These are phyloP conservation scores for Paratinospora sagittata DNA, from an alignment of 164 flowering plant genomes.

Conservation along the genomic window DNA sequence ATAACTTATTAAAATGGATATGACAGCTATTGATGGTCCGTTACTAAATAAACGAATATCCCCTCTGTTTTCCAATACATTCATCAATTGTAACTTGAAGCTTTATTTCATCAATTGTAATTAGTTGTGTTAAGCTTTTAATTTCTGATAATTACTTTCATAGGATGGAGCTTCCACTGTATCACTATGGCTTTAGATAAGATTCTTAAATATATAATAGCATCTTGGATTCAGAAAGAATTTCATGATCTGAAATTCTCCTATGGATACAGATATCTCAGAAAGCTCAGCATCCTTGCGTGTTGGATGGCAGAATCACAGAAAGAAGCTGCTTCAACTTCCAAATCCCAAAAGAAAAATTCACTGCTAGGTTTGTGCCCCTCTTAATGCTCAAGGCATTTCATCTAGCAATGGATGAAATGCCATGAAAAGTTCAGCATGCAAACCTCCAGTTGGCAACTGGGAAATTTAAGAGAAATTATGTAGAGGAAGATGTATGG, in stretches of 20 bases:
- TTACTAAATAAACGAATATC: no score
- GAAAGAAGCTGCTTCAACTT: constrained; percentile 34
- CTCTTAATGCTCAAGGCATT: background rate
- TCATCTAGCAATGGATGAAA: background rate
- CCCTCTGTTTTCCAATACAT: background rate
- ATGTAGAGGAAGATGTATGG: background rate
- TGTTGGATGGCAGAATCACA: constrained; percentile 39
- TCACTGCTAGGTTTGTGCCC: constrained; percentile 41
- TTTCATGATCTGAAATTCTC: constrained; percentile 1
- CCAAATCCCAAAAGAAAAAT: constrained; percentile 30
- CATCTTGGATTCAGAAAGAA: background rate
- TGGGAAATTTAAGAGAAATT: background rate
- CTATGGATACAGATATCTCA: constrained; percentile 8
- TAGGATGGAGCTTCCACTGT: background rate
- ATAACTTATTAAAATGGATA: no score
- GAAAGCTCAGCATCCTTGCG: constrained; percentile 1
- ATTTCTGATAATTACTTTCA: background rate
- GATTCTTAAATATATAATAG: background rate
- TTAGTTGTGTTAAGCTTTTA: background rate
- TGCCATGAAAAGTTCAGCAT: background rate
- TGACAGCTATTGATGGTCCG: no score
- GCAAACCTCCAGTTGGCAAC: background rate
- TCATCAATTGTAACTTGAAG: background rate
- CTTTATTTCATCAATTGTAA: no score
- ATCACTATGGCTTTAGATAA: background rate